Evolutionary conservation across 2,329 filamentous ascomycete genomes (phyloP).

Genomic region (Alternaria viburni): DNA sequence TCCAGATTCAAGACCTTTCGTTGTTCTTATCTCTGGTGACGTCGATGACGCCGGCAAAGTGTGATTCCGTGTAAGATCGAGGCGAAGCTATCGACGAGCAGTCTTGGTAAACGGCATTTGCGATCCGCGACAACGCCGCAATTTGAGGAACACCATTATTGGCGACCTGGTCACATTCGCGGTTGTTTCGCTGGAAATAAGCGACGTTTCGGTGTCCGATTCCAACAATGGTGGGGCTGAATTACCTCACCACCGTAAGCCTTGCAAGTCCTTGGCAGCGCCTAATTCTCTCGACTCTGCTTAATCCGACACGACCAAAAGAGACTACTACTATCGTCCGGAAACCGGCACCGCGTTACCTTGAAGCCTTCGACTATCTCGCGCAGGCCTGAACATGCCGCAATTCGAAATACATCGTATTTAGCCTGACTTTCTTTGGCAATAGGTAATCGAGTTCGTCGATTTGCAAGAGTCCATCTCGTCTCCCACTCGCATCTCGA

Average conservation of each 20-base stretch:
- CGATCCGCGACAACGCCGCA: background rate
- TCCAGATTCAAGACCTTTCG: background rate
- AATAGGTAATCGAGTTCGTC: background rate
- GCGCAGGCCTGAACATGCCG: background rate
- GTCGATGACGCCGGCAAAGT: background rate
- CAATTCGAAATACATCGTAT: background rate
- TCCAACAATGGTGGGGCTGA: background rate
- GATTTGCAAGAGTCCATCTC: background rate
- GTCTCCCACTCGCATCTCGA: background rate
- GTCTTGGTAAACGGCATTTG: background rate
- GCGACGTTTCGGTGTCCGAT: background rate
- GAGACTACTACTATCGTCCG: background rate
- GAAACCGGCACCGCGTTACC: background rate
- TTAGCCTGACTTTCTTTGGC: background rate
- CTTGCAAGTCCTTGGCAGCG: background rate
- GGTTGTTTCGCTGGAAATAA: background rate
- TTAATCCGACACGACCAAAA: background rate
- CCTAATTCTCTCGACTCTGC: background rate
- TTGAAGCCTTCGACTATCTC: background rate
- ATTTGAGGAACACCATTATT: background rate
- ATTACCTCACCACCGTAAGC: background rate
- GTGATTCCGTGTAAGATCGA: background rate
- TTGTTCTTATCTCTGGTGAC: background rate
- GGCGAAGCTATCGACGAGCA: background rate
- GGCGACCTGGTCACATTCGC: background rate